Evolutionary conservation across 345 rosid species (phyloP).

Genomic region (Hibiscus syriacus): DNA sequence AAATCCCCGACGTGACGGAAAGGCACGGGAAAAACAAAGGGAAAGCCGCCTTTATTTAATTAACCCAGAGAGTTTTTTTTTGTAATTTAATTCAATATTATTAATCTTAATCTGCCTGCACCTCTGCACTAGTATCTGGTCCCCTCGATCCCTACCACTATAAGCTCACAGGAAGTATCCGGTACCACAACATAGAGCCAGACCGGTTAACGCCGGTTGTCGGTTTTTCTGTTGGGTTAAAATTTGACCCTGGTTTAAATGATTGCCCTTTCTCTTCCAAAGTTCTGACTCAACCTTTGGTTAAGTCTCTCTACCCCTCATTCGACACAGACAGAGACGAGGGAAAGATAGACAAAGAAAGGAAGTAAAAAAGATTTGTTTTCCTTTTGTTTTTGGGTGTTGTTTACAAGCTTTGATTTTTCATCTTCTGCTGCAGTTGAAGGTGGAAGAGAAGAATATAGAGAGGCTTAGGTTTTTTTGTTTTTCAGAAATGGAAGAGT

Average conservation of each 20-base stretch:
- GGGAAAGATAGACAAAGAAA: constrained; percentile 10
- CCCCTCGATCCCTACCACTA: constrained; percentile 16
- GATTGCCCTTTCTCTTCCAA: constrained; percentile 34
- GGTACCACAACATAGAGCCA: constrained; percentile 15
- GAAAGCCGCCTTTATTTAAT: constrained; percentile 1
- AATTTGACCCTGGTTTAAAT: constrained; percentile 72
- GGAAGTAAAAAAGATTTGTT: neutral
- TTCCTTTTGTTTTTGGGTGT: too few relatives aligned
- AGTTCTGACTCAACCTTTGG: constrained; percentile 10
- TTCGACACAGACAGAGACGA: constrained; percentile 15
- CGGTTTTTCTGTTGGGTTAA: constrained; percentile 36
- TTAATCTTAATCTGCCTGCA: neutral
- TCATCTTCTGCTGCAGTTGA: neutral
- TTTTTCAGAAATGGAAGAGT: too few relatives aligned
- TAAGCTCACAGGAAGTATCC: constrained; percentile 29
- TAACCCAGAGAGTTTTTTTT: neutral
- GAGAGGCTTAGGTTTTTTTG: too few relatives aligned
- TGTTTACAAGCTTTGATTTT: too few relatives aligned
- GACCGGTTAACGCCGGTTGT: constrained; percentile 46
- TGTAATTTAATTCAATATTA: neutral
- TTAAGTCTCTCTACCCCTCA: constrained; percentile 16
- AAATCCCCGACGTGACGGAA: too few relatives aligned
- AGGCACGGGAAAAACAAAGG: too few relatives aligned
- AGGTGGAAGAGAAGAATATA: neutral
- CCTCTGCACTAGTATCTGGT: constrained; percentile 18